A percentile compares a stretch with the other conserved stretches of the same genome.
phyloP scores from a whole-genome alignment of 23 red algal species.

The Gracilariopsis chorda region DNA sequence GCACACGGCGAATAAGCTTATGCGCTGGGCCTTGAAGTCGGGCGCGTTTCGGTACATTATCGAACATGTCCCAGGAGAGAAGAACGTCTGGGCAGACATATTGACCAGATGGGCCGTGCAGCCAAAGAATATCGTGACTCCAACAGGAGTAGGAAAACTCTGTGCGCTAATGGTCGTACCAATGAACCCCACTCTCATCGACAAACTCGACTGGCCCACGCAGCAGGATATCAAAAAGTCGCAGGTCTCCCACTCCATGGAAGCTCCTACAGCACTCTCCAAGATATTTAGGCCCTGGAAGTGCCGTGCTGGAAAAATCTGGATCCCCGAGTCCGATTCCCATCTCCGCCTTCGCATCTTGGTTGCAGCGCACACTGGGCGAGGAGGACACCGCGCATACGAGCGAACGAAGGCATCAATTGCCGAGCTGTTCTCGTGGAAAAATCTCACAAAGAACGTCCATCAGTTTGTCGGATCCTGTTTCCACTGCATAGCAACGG shows the following conservation, averaged over 20 bases:
- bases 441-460: neutral
- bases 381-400: neutral
- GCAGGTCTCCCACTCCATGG: neutral
- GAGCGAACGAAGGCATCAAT: neutral
- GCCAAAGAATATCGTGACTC: neutral
- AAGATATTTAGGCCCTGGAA: neutral
- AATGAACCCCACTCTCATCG: neutral
- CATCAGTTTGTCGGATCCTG: neutral
- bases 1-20: neutral
- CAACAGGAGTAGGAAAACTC: neutral
- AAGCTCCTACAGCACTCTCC: neutral
- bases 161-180: neutral
- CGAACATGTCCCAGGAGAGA: neutral
- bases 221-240: neutral
- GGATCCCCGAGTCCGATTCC: neutral
- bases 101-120: constrained; percentile 1
- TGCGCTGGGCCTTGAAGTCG: constrained; percentile 23
- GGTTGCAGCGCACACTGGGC: neutral
- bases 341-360: neutral
- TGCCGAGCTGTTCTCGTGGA: neutral
- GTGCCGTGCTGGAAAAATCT: neutral
- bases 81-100: too few species aligned
- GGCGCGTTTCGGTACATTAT: neutral
- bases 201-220: neutral
- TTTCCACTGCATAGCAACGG: neutral